Conservation (phyloP, 257 asterid species). For the Solanum infundibuliforme region DNA sequence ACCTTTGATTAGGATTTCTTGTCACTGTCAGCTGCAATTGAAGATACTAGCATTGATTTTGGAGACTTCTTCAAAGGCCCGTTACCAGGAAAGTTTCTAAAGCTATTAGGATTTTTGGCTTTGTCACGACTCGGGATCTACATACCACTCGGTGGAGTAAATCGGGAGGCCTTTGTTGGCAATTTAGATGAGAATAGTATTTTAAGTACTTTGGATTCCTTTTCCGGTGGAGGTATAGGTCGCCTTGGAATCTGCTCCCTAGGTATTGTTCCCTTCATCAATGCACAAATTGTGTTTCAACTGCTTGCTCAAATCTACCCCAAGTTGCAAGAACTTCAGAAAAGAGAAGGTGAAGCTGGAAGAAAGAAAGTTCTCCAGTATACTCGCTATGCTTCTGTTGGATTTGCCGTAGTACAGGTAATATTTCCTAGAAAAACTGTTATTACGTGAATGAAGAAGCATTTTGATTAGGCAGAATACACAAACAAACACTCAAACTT, state of each 20-base stretch:
- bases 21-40: slow-evolving; percentile 86
- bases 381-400: slow-evolving; percentile 99
- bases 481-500: not conserved
- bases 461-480: not conserved
- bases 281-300: slow-evolving; percentile 96
- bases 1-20: slow-evolving; percentile 49
- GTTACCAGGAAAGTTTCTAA: slow-evolving; percentile 89
- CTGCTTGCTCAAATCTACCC: slow-evolving; percentile 92
- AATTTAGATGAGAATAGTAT: slow-evolving; percentile 85
- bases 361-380: slow-evolving; percentile 91
- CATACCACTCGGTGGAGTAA: slow-evolving; percentile 96
- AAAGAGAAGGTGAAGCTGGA: slow-evolving; percentile 96
- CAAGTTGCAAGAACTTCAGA: slow-evolving; percentile 92
- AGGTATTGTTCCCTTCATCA: slow-evolving; percentile 95
- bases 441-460: not conserved
- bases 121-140: slow-evolving; percentile 89
- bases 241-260: slow-evolving; percentile 95
- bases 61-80: slow-evolving; percentile 99
- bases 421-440: not conserved
- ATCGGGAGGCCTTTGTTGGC: slow-evolving; percentile 83
- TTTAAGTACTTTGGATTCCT: slow-evolving; percentile 85
- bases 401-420: slow-evolving; percentile 96
- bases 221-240: slow-evolving; percentile 99
- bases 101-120: slow-evolving; percentile 81
- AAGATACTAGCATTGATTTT: slow-evolving; percentile 88